Base-by-base conservation (phyloP, 2,329 filamentous ascomycete genomes). In the Cercospora nicotianae region DNA sequence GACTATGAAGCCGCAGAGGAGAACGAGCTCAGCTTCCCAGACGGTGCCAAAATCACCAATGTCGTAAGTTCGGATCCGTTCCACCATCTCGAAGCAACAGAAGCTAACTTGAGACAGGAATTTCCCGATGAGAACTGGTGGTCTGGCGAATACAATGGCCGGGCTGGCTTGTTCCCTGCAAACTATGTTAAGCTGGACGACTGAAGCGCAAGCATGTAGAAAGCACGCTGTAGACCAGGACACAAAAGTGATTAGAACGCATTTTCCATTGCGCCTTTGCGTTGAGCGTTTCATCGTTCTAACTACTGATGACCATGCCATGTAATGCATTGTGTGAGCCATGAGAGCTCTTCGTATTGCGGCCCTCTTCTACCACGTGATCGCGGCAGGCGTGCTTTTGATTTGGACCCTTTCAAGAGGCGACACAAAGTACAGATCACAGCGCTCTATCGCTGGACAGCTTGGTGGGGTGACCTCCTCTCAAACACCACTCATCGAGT, bases 101-200 rank as follows among this genome's bases (percentile, higher is more conserved):
- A 16, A 5, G 28, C 79, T 82, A 74, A 77, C 10, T 26, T 65
- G 53, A 58, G 51, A 20, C 74, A 91, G 89, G 92, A 97, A 83
- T 98, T 98, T 81, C 95, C 95, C 2, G 95, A 98, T 75, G 94
- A 98, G 72, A 95, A 99, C 78, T 99, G 95, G 95, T 99, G 95
- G 95, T 91, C 94, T 75, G 95, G 95, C 67, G 89, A 91, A 75
- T 96, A 91, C 80, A 85, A 89, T 28, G 93, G 93, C 61, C 87
- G 90, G 67, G 87, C 87, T 31, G 95, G 95, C 69, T 85, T 99
- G 57, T 99, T 99, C 87, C 82, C 82, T 26, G 81, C 83, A 55
- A 85, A 85, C 73, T 85, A 85, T 67, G 83, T 85, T 48, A 77
- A 81, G 74, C 73, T 85, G 57, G 77, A 84, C 69, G 76, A 82